These are phyloP conservation scores for Graphium sp. DNA, from an alignment of 2,329 filamentous ascomycete species.

Conservation along the genomic window DNA sequence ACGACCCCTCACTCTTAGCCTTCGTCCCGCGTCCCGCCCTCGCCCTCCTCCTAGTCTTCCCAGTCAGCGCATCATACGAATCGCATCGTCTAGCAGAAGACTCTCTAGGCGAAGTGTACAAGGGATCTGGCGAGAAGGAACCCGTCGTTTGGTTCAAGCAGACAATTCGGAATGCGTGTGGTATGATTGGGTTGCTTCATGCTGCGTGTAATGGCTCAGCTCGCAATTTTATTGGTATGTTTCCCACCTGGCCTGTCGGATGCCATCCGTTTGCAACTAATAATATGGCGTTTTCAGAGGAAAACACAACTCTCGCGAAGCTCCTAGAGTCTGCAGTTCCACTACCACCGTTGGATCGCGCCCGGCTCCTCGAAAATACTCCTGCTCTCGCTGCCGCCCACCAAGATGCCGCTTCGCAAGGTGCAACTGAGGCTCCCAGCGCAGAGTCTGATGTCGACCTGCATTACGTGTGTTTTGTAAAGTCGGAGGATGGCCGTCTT, in stretches of 20 bases:
- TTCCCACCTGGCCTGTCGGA: no score
- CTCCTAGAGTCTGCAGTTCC: constrained; percentile 57
- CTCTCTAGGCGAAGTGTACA: constrained; percentile 42
- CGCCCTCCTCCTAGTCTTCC: constrained; percentile 84
- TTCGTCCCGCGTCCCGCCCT: constrained; percentile 80
- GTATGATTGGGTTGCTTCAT: constrained; percentile 76
- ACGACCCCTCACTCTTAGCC: constrained; percentile 66
- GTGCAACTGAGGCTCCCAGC: constrained; percentile 63
- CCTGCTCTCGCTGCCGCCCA: constrained; percentile 64
- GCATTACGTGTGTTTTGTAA: constrained; percentile 93
- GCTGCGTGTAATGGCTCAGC: constrained; percentile 64
- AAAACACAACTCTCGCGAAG: constrained; percentile 38
- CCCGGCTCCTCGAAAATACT: constrained; percentile 62
- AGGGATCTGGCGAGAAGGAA: constrained; percentile 48
- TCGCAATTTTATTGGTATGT: constrained; percentile 38
- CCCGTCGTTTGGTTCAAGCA: constrained; percentile 88
- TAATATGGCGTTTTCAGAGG: no score
- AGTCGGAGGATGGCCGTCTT: constrained; percentile 44
- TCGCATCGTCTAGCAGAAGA: constrained; percentile 61
- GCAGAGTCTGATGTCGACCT: constrained; percentile 75
- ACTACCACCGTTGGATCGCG: constrained; percentile 47
- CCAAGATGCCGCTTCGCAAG: constrained; percentile 55
- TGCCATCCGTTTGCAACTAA: no score
- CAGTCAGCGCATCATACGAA: constrained; percentile 67
- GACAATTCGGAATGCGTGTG: constrained; percentile 88